Base-by-base conservation (phyloP, 2,329 filamentous ascomycete species). In the Saccharata proteae region DNA sequence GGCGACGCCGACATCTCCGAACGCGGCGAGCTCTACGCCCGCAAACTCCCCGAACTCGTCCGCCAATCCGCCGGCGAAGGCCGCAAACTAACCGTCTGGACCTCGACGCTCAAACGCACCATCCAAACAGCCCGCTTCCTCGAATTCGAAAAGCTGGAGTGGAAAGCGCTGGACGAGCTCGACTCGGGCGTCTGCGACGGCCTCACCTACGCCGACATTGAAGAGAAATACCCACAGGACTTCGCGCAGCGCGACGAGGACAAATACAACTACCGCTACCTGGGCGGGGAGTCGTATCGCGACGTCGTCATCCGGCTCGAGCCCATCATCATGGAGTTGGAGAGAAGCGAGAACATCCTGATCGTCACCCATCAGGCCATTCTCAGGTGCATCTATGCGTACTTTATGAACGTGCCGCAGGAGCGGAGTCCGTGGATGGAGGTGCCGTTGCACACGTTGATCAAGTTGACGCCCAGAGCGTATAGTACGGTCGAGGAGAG, bases 191-290 rank as follows among this genome's bases (percentile, higher is more conserved):
- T 96, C 28, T 98, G 90, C 60, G 90, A 98, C 48, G 86, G 88
- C 33, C 74, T 96, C 54, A 98, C 90, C 1, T 94, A 94, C 55
- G 82, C 84, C 48, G 80, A 98, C 52, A 96, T 98, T 51, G 84
- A 90, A 48, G 74, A 92, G 47, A 64, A 71, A 33, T 96, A 83
- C 52, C 90, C 90, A 0, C 86, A 94, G 44, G 90, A 98, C 61
- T 98, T 98, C 61, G 75, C 77, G 29, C 85, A 88, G 19, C 83
- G 90, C 40, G 90, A 98, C 56, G 84, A 93, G 43, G 90, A 98
- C 67, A 98, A 98, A 60, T 96, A 96, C 72, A 96, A 98, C 64
- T 98, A 98, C 62, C 84, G 90, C 35, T 98, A 98, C 59, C 79
- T 90, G 4, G 90, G 90, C 40, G 90, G 90, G 32, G 90, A 98